These are phyloP conservation scores for Trifolium fragiferum DNA, from an alignment of 306 rosid species.

Conservation along the genomic window DNA sequence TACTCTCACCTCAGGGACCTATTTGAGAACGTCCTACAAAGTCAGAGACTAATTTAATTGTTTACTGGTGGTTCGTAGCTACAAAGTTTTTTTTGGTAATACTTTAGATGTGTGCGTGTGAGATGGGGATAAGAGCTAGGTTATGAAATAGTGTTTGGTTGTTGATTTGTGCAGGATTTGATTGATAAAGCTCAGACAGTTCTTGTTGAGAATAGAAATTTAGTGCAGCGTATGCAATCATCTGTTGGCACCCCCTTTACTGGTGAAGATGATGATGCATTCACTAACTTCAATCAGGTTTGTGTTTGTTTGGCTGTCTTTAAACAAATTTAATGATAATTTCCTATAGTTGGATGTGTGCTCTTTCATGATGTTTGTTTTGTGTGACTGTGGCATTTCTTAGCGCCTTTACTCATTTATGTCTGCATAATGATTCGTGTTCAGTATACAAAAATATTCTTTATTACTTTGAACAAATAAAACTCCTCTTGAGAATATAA, in stretches of 20 bases:
- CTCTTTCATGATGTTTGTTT: conserved; percentile 9
- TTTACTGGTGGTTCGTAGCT: not conserved
- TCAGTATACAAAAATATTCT: not conserved
- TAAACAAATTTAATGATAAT: not conserved
- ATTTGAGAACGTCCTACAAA: not conserved
- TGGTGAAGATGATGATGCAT: conserved; percentile 68
- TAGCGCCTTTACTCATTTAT: conserved; percentile 22
- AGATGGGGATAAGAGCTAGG: not conserved
- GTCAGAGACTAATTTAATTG: not conserved
- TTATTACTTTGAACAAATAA: not conserved
- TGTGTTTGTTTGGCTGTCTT: conserved; percentile 7
- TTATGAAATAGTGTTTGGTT: conserved; percentile 34
- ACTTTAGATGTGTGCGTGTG: no score
- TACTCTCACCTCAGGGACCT: not conserved
- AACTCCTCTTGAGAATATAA: not conserved
- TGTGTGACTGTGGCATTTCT: conserved; percentile 20
- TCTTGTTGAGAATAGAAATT: conserved; percentile 76
- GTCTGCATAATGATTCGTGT: conserved; percentile 16
- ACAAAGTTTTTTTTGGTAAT: not conserved
- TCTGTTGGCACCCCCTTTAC: conserved; percentile 57
- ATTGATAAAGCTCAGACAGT: conserved; percentile 80
- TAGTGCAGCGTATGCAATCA: conserved; percentile 71
- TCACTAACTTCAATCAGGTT: conserved; percentile 82
- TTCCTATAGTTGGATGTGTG: conserved; percentile 13
- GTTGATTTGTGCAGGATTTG: conserved; percentile 67